These are phyloP conservation scores for Neonectria ditissima DNA, from an alignment of 2,329 filamentous ascomycete species.

Conservation along the genomic window DNA sequence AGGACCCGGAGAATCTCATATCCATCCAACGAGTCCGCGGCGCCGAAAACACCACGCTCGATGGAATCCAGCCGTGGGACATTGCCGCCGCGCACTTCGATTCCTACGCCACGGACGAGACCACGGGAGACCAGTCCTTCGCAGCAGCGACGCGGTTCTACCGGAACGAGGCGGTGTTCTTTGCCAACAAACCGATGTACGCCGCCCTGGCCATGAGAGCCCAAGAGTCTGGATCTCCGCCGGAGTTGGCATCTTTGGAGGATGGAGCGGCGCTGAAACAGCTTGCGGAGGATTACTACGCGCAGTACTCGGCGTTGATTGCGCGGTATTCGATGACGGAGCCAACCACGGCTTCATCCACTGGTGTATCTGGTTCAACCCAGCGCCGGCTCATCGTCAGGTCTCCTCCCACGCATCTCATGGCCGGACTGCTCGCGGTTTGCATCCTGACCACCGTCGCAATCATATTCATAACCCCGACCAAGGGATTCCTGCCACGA, in stretches of 20 bases:
- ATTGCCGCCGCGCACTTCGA: slow-evolving; percentile 38
- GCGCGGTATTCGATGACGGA: slow-evolving; percentile 48
- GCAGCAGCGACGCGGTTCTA: slow-evolving; percentile 34
- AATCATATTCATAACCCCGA: slow-evolving; percentile 42
- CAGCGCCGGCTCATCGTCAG: slow-evolving; percentile 49
- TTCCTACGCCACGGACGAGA: slow-evolving; percentile 28
- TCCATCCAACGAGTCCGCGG: slow-evolving; percentile 17
- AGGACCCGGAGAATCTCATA: slow-evolving; percentile 30
- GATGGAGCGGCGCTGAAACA: slow-evolving; percentile 39
- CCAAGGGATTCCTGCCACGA: slow-evolving; percentile 51
- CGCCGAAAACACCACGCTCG: slow-evolving; percentile 33
- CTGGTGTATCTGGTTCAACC: slow-evolving; percentile 42
- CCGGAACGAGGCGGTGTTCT: slow-evolving; percentile 39
- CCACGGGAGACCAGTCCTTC: slow-evolving; percentile 14
- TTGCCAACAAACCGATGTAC: slow-evolving; percentile 49
- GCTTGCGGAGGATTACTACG: slow-evolving; percentile 48
- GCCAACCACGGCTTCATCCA: slow-evolving; percentile 28
- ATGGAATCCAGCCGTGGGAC: slow-evolving; percentile 36
- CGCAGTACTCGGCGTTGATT: slow-evolving; percentile 51
- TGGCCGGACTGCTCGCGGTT: slow-evolving; percentile 45
- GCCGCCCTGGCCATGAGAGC: slow-evolving; percentile 47
- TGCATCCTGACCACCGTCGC: slow-evolving; percentile 41
- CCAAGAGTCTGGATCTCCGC: slow-evolving; percentile 34
- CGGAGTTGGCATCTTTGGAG: slow-evolving; percentile 41
- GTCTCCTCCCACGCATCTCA: slow-evolving; percentile 46